Evolutionary conservation across 768 basidiomycete species (phyloP), one percentile per base, ranked within the genome.

Genomic region (Lactarius quietus): DNA sequence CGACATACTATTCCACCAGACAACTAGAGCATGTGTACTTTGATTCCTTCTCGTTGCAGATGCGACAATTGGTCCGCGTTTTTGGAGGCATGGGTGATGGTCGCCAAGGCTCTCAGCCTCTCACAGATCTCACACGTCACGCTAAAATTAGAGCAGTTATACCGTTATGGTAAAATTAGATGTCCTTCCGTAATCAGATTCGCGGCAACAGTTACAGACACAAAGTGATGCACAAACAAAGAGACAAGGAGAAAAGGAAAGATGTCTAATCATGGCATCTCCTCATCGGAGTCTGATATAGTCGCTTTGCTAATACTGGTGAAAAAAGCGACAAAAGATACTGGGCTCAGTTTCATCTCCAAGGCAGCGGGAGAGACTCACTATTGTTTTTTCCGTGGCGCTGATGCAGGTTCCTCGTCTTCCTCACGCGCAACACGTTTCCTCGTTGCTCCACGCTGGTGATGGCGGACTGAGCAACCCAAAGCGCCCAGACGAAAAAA

Each of bases 221-320:
- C 48, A 56, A 43, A 52, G 29, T 35, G 17, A 18, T 15, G 43
- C 29, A 39, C 43, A 57, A 29, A 18, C 33, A 33, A 33, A 8
- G 33, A 33, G 33, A n/a, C n/a, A n/a, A n/a, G n/a, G n/a, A n/a
- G n/a, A n/a, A 15, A n/a, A 15, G 7, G 23, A n/a, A 45, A 15
- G n/a, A 23, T 12, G 23, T 48, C 45, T 23, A 12, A 45, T 68
- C 64, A 68, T 10, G 60, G 60, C 86, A 88, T 88, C 59, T 90
- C 90, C 33, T 92, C 93, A 73, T 95, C 93, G 3, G 92, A 92
- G 73, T 95, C 92, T 8, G 89, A 89, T 57, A 96, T 84, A 75
- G 86, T 83, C 71, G 88, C 93, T 76, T 92, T 93, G 72, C 91
- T 94, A 81, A 95, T 95, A 73, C 93, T 95, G 67, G 15, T n/a